Percentiles rank a stretch among this genome's conserved stretches.
Conservation (phyloP, 2,329 filamentous ascomycete species). For the Dactylellina parvicollis region DNA sequence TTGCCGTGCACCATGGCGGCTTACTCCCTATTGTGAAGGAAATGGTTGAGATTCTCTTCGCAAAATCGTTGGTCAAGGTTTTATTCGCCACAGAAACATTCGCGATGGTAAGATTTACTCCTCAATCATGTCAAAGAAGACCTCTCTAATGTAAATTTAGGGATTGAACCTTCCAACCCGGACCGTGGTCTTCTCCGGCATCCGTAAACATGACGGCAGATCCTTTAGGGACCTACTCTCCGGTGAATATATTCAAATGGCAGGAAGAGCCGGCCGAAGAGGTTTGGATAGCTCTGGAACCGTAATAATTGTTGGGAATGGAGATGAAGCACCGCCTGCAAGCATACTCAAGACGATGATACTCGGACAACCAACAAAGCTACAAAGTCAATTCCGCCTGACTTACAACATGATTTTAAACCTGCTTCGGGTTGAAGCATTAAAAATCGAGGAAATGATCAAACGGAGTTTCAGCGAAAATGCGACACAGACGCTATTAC, state of each 20-base stretch:
- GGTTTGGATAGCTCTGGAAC: slow-evolving; percentile 92
- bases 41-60: slow-evolving; percentile 95
- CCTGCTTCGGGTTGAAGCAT: slow-evolving; percentile 87
- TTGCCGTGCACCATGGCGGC: slow-evolving; percentile 95
- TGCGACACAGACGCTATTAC: slow-evolving; percentile 90
- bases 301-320: slow-evolving; percentile 87
- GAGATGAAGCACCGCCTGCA: slow-evolving; percentile 87
- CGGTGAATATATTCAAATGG: slow-evolving; percentile 99
- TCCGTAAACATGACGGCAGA: slow-evolving; percentile 94
- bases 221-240: slow-evolving; percentile 89
- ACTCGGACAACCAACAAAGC: slow-evolving; percentile 90
- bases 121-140: background rate
- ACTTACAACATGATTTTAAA: slow-evolving; percentile 99
- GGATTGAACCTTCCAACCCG: slow-evolving; percentile 93
- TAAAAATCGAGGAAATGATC: slow-evolving; percentile 99
- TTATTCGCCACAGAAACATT: slow-evolving; percentile 98
- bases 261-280: slow-evolving; percentile 89
- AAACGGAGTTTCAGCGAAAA: slow-evolving; percentile 99
- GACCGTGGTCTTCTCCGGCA: slow-evolving; percentile 97
- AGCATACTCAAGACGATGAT: slow-evolving; percentile 84
- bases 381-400: slow-evolving; percentile 92
- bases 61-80: slow-evolving; percentile 92
- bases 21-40: slow-evolving; percentile 97
- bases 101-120: slow-evolving; percentile 72
- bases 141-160: slow-evolving; percentile 22